Evolutionary conservation across 257 asterid species (phyloP), one percentile per base, ranked within the genome.

Genomic region (Solanum sitiens): DNA sequence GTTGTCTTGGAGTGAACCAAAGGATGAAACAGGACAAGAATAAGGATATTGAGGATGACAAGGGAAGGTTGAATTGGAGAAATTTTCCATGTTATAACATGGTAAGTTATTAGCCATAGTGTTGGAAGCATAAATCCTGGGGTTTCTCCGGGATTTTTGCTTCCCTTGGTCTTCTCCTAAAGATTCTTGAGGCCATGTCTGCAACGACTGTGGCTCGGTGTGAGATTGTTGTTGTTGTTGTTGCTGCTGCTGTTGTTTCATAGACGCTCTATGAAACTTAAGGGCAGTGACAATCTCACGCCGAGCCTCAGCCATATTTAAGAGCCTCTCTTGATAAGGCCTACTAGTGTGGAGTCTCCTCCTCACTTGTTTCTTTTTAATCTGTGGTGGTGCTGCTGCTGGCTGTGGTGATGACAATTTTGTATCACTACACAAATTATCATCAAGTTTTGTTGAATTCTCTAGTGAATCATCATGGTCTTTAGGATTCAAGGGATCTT

Each of bases 231-330:
- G 90, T 37, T 72, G 87, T 4, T 85, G 89, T 21, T 91, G 95
- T 6, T 92, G 39, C 7, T 37, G 39, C 7, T 37, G 93, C 61
- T 91, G 94, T 25, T 89, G 92, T 86, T 93, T 96, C 99, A 95
- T 97, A 47, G 99, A 84, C 3, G 98, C 99, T 89, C 99, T 92
- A 84, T 97, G 99, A 86, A 94, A 97, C 92, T 97, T 96, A 23
- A 97, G 96, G 45, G 99, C 99, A 0, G 99, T 92, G 74, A 97
- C 99, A 18, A 97, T 97, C 90, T 97, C 99, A 70, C 98, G 89
- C 63, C 99, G 92, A 11, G 98, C 99, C 90, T 97, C 99, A 18
- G 99, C 99, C 99, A 97, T 97, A 86, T 97, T 97, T 13, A 97
- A 93, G 85, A 95, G 95, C 93, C 98, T 94, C 70, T 97, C 98